Base-by-base conservation (phyloP, 306 rosid genomes). In the Ormosia emarginata region DNA sequence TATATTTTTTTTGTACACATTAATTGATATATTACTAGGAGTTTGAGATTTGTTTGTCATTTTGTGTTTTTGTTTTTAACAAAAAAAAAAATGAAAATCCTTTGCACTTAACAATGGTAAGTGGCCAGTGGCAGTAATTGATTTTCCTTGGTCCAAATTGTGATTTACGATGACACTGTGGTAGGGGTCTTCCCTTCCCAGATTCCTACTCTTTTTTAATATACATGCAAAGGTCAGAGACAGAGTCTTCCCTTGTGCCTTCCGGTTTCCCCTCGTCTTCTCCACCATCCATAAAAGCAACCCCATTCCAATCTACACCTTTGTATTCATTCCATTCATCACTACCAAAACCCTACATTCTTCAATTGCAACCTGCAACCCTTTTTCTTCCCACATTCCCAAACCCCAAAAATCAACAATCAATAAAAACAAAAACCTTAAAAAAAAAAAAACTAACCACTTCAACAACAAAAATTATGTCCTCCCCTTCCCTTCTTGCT, bases 401-500 rank as follows among this genome's bases (percentile, higher is more conserved):
- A n/a, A 53, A 15, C 17, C 18, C 18, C 58, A 15, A 53, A 17
- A 6, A 2, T n/a, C 59, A 53, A n/a, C 2, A 1, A 50, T 12
- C 7, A n/a, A 5, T 24, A 46, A 46, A 2, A 1, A 44, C 3
- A 9, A 46, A 6, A 44, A 44, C 49, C 7, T 6, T 7, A 13
- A 50, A 5, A 52, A 3, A 13, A 50, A 5, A 52, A 3, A 4
- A 12, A 12, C 17, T 6, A 14, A n/a, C 24, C 24, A 24, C 24
- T 24, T 24, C 24, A 14, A 14, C 17, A 52, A 15, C 24, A 6
- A 2, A 49, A n/a, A 4, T n/a, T n/a, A 81, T 85, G 71, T 82
- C 92, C 24, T 84, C 90, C 82, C 91, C 3, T 86, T 91, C 73
- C 90, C 92, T 4, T 83, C 87, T 11, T 95, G 97, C 89, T 89